phyloP scores from a whole-genome alignment of 768 basidiomycete species.

The Tricholoma terreum region DNA sequence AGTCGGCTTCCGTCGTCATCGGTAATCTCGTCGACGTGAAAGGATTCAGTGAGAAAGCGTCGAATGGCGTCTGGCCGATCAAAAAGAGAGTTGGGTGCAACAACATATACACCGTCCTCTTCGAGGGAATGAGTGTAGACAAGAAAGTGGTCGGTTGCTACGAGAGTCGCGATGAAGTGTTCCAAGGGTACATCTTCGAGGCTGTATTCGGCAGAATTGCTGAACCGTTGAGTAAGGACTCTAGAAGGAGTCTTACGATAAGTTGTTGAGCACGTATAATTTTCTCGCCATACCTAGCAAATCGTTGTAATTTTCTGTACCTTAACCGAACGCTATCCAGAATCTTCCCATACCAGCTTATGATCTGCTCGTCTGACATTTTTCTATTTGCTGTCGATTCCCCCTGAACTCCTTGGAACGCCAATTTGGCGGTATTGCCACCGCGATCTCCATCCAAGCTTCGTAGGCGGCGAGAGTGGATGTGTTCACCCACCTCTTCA shows the following conservation, averaged over 20 bases:
- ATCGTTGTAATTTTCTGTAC: conserved; percentile 91
- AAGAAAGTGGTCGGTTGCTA: conserved; percentile 86
- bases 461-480: conserved; percentile 15
- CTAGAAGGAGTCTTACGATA: conserved; percentile 29
- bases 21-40: conserved; percentile 66
- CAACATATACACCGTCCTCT: conserved; percentile 87
- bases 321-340: conserved; percentile 89
- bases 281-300: conserved; percentile 62
- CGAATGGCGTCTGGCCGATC: conserved; percentile 75
- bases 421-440: conserved; percentile 23
- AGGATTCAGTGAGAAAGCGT: conserved; percentile 80
- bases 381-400: conserved; percentile 36
- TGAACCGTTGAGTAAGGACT: conserved; percentile 79
- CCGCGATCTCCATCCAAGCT: conserved; percentile 15
- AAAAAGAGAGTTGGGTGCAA: conserved; percentile 75
- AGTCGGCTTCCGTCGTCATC: conserved; percentile 51
- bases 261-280: neutral
- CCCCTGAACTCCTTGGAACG: conserved; percentile 32
- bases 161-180: conserved; percentile 74
- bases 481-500: conserved; percentile 31
- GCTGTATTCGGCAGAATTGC: conserved; percentile 89
- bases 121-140: conserved; percentile 88
- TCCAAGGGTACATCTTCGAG: conserved; percentile 74
- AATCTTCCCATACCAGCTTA: conserved; percentile 89
- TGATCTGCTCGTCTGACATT: conserved; percentile 82